Conservation (phyloP, 768 basidiomycete genomes). For the Phaffia australis region DNA sequence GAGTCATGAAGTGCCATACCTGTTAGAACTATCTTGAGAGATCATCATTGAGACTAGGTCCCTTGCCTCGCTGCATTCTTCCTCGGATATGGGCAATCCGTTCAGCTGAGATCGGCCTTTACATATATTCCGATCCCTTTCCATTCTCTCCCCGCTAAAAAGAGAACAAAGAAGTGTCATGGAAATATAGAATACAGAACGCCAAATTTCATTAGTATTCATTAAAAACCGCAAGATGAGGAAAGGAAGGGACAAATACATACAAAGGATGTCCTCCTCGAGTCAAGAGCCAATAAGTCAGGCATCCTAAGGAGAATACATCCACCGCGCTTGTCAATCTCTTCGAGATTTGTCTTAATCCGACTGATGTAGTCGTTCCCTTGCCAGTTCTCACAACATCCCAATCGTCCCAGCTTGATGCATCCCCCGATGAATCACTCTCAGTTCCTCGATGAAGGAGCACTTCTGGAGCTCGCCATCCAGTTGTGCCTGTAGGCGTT, state of each 20-base stretch:
- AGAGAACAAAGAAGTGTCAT: background rate
- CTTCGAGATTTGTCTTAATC: constrained; percentile 44
- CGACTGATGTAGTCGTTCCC: constrained; percentile 4
- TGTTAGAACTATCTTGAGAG: constrained; percentile 56
- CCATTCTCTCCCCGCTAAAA: constrained; percentile 63
- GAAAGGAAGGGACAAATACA: background rate
- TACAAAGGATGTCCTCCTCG: constrained; percentile 77
- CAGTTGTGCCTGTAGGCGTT: constrained; percentile 58
- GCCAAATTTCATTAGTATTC: background rate
- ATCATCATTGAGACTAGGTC: constrained; percentile 73
- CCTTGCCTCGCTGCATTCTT: constrained; percentile 84
- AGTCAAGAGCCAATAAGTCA: constrained; percentile 87
- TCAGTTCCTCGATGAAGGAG: constrained; percentile 56
- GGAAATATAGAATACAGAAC: background rate
- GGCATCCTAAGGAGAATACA: constrained; percentile 88
- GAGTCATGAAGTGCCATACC: constrained; percentile 46
- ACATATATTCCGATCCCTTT: constrained; percentile 87
- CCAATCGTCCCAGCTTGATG: constrained; percentile 1
- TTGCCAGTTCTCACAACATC: constrained; percentile 13
- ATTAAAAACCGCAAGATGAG: background rate
- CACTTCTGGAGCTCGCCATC: constrained; percentile 97
- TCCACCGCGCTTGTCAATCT: constrained; percentile 88
- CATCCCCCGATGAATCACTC: background rate
- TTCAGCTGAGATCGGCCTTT: constrained; percentile 58
- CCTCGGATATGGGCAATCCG: constrained; percentile 67